Evolutionary conservation across 176 grass and related monocot species (phyloP), one percentile per base, ranked within the genome.

Genomic region (Dactylis glomerata): DNA sequence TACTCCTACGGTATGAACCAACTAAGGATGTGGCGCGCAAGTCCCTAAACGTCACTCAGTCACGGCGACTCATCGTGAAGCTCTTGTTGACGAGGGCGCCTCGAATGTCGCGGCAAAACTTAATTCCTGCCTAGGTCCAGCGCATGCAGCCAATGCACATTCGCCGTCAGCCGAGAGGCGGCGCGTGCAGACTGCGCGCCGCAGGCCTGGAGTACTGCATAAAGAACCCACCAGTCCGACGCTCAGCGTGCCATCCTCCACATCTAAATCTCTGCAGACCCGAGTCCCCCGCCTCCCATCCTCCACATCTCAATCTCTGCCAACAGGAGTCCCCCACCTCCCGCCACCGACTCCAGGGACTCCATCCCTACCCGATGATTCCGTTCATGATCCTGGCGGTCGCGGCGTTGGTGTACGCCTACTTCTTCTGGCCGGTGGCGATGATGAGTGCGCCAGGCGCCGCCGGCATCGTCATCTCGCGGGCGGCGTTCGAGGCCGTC

Each of bases 381-480:
- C 1, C 5, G 12, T 6, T 0, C 7, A 14, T 16, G 34, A 17
- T 56, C 6, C 2, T 42, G 75, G 73, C 73, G 2, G 72, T 23
- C 28, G n/a, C 10, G 23, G 15, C 24, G 34, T 38, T 2, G 23
- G 15, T 37, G 34, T 38, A 3, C 75, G 54, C 55, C 23, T 28
- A 20, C 76, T 62, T 78, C 56, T 38, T 62, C 2, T 62, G 13
- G 76, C 37, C 15, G 59, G 41, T 42, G 41, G 41, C 41, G 20
- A 41, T 41, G 75, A 78, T 58, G 75, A 38, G 40, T 12, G 51
- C 75, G 9, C 75, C 75, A 7, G 75, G 75, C 75, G 75, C 52
- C 10, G 50, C 23, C 33, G 75, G 34, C 33, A n/a, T 19, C 50
- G 6, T 10, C 75, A 78, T 78, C 36, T 44, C 15, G 0, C n/a